Evolutionary conservation across 2,329 filamentous ascomycete species (phyloP).

Genomic region (Monosporascus sp.): DNA sequence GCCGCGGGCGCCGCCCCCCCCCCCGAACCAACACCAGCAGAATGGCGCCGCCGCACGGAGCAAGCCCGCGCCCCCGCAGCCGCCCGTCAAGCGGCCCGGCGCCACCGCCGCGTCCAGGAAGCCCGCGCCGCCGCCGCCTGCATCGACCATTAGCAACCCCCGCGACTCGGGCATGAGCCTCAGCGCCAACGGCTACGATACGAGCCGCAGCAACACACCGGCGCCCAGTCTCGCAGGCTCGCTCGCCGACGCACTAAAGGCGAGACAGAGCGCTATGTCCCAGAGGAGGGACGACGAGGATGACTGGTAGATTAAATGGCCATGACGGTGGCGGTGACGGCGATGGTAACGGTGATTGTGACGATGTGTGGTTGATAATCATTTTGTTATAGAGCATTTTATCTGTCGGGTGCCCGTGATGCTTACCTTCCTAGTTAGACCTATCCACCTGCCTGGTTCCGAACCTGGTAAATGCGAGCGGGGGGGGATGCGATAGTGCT

Average conservation of each 20-base stretch:
- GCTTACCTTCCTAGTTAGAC: too few relatives aligned
- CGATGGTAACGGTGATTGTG: too few relatives aligned
- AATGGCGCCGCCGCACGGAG: slow-evolving; percentile 43
- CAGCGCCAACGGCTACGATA: slow-evolving; percentile 51
- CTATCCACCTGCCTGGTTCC: too few relatives aligned
- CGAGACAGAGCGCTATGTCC: slow-evolving; percentile 72
- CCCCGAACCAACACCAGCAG: slow-evolving; percentile 36
- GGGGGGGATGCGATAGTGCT: too few relatives aligned
- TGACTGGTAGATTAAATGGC: slow-evolving; percentile 50
- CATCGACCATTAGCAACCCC: slow-evolving; percentile 33
- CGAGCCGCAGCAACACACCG: slow-evolving; percentile 66
- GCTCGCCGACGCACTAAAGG: slow-evolving; percentile 72
- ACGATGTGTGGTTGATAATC: too few relatives aligned
- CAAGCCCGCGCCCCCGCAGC: slow-evolving; percentile 70
- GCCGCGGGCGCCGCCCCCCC: slow-evolving; percentile 60
- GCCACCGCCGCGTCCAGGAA: slow-evolving; percentile 54
- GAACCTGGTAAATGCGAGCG: too few relatives aligned
- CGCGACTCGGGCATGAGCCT: slow-evolving; percentile 67
- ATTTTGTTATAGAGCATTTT: too few relatives aligned
- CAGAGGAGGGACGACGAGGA: slow-evolving; percentile 64
- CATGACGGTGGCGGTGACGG: not conserved
- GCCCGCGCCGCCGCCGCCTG: slow-evolving; percentile 50
- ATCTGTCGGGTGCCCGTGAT: too few relatives aligned
- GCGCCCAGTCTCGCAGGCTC: slow-evolving; percentile 68
- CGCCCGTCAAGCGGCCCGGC: slow-evolving; percentile 73